Evolutionary conservation across 176 grass and related monocot species (phyloP).

Genomic region (Musa beccarii): DNA sequence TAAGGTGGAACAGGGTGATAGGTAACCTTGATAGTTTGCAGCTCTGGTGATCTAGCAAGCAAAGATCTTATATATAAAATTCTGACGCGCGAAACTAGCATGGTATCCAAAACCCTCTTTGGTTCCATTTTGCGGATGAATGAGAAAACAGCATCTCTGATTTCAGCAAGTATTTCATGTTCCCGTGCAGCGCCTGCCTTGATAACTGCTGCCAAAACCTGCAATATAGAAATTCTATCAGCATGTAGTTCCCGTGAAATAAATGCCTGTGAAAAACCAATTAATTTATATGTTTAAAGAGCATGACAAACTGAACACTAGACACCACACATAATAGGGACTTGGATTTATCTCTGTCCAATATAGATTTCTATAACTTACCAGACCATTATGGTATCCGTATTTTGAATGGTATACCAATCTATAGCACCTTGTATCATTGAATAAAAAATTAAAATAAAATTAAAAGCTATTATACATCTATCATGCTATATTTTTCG

Average conservation of each 20-base stretch:
- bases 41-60: slow-evolving; percentile 90
- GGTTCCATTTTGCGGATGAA: slow-evolving; percentile 99
- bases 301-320: background rate
- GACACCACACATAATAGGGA: background rate
- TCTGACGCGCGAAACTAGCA: slow-evolving; percentile 96
- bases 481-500: too few species aligned
- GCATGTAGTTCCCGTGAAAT: background rate
- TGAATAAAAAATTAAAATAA: too few species aligned
- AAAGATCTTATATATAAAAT: slow-evolving; percentile 99
- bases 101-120: slow-evolving; percentile 96
- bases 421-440: too few species aligned
- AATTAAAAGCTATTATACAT: too few species aligned
- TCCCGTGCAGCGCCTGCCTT: slow-evolving; percentile 97
- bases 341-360: too few species aligned
- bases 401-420: too few species aligned
- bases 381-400: too few species aligned
- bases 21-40: slow-evolving; percentile 88
- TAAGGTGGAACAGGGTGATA: background rate
- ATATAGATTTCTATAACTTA: too few species aligned
- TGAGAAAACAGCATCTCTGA: slow-evolving; percentile 87
- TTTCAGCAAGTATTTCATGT: slow-evolving; percentile 99
- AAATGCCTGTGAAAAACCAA: background rate
- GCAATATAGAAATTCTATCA: slow-evolving; percentile 2
- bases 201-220: slow-evolving; percentile 97
- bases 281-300: background rate